Evolutionary conservation across 2,329 filamentous ascomycete genomes (phyloP), one percentile per base, ranked within the genome.

Genomic region (Fusarium sp.): DNA sequence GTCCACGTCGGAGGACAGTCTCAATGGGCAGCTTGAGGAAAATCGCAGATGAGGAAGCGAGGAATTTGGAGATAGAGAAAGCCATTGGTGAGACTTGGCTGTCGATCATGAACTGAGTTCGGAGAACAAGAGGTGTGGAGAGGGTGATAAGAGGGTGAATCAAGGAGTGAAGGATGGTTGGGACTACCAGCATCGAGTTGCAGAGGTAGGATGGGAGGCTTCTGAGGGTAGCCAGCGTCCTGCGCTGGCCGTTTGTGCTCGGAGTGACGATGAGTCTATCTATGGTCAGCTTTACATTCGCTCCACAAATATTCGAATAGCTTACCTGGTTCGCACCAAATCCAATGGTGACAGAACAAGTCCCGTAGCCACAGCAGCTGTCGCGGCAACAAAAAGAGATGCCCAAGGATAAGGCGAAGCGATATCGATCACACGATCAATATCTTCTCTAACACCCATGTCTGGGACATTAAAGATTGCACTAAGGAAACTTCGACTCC

Each of bases 381-480:
- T 80, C 5, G 88, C 87, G 10, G 89, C 88, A 27, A 98, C 90
- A 59, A 90, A 88, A 4, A 99, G 85, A 1, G 93, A 96, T 1
- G 90, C 89, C 83, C 93, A 88, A 0, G 95, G 94, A 66, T 93
- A 93, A 3, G 94, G 91, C 12, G 92, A 93, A 14, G 93, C 92
- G 64, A 89, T 85, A 66, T 88, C 87, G 59, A 89, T 83, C 62
- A 95, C 83, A 21, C 94, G 90, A 76, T 97, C 94, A 47, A 93
- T 86, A 53, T 93, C 90, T 59, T 92, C 91, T 72, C 88, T 89
- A 57, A 93, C 83, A 11, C 92, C 92, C 32, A 93, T 84, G 75
- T 98, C 95, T 2, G 95, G 94, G 16, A 98, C 88, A 68, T 97
- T 97, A 72, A 98, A 87, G 8, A 98, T 85, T 2, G 96, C 95